These are phyloP conservation scores for Quercus tomentella DNA, from an alignment of 331 rosid species.

Conservation along the genomic window DNA sequence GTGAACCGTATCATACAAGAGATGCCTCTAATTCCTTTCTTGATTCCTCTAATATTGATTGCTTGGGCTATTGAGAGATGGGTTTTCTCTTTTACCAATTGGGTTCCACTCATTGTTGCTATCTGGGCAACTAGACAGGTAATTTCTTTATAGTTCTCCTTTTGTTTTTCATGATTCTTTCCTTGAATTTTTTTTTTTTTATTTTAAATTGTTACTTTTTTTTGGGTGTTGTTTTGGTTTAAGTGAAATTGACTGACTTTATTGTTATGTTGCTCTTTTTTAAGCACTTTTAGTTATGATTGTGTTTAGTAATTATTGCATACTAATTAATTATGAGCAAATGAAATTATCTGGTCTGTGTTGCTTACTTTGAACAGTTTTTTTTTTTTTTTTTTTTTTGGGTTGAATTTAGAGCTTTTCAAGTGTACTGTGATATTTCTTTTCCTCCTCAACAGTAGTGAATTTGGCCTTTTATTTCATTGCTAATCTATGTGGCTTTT, in stretches of 20 bases:
- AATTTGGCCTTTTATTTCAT: neutral
- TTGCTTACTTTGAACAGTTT: neutral
- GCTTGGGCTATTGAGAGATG: constrained; percentile 88
- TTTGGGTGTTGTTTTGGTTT: neutral
- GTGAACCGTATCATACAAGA: constrained; percentile 40
- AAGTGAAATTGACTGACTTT: neutral
- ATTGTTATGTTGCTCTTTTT: neutral
- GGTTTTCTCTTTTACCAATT: constrained; percentile 76
- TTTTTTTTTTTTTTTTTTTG: neutral
- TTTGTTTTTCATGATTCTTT: neutral
- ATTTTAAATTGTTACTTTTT: neutral
- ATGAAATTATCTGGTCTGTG: neutral
- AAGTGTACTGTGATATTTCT: neutral
- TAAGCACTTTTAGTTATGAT: neutral
- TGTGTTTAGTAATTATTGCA: neutral
- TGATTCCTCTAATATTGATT: constrained; percentile 61
- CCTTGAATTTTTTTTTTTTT: neutral
- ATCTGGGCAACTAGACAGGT: constrained; percentile 89
- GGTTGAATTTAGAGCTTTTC: neutral
- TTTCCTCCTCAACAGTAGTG: neutral
- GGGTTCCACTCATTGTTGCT: constrained; percentile 82
- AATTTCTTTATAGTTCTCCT: neutral
- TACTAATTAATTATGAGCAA: neutral
- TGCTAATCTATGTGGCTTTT: neutral
- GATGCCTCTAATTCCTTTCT: constrained; percentile 57